Evolutionary conservation across 345 rosid genomes (phyloP).

Genomic region (Erodium maritimum): DNA sequence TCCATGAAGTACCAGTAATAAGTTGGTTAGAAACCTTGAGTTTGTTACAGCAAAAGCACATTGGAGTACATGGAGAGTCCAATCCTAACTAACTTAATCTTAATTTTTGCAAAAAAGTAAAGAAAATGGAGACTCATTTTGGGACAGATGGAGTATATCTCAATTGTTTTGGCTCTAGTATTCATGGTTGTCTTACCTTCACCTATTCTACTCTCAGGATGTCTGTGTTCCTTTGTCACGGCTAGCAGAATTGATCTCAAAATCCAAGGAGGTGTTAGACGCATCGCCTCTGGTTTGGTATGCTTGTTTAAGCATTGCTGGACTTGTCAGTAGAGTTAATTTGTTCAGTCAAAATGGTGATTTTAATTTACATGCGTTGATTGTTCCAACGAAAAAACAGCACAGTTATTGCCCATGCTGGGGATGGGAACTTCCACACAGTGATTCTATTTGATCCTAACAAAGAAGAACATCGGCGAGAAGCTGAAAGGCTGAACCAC

Average conservation of each 20-base stretch:
- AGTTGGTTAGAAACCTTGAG: no score
- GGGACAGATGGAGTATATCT: no score
- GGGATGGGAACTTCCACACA: conserved; percentile 89
- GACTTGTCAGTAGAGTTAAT: no score
- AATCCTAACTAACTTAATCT: no score
- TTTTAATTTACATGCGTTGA: no score
- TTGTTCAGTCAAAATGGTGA: no score
- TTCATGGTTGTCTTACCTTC: neutral
- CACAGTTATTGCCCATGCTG: conserved; percentile 85
- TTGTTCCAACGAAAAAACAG: conserved; percentile 22
- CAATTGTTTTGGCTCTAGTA: no score
- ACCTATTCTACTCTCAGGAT: conserved; percentile 35
- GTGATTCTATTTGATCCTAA: conserved; percentile 65
- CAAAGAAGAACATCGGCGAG: conserved; percentile 49
- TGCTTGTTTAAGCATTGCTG: neutral
- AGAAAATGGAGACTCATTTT: no score
- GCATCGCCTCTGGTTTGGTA: conserved; percentile 66
- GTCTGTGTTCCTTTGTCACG: conserved; percentile 84
- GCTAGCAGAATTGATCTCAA: conserved; percentile 69
- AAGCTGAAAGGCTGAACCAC: conserved; percentile 70
- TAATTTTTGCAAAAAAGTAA: no score
- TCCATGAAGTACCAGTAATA: no score
- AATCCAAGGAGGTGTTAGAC: conserved; percentile 63
- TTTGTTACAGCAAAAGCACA: no score
- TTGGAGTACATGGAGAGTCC: no score